A percentile compares a stretch with the other conserved stretches of the same genome.
These are phyloP conservation scores for Botrytis tulipae DNA, from an alignment of 2,329 filamentous ascomycete genomes.

Conservation along the genomic window DNA sequence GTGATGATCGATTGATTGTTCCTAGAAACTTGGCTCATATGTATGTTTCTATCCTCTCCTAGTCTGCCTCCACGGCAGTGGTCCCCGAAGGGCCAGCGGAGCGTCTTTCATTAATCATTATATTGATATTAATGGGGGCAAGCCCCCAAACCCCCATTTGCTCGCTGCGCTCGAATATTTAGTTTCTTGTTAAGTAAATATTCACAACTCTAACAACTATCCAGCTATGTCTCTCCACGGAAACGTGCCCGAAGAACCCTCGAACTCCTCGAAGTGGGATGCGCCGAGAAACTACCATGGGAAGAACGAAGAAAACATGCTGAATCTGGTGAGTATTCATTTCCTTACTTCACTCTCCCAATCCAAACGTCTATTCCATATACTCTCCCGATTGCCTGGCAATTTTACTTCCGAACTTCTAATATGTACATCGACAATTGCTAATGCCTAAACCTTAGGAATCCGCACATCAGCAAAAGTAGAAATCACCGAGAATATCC, in stretches of 20 bases:
- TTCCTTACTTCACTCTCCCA: neutral
- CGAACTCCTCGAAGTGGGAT: constrained; percentile 77
- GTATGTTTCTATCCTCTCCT: constrained; percentile 46
- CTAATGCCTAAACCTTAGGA: neutral
- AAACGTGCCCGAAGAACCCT: constrained; percentile 85
- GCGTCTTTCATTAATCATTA: neutral
- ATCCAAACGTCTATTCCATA: neutral
- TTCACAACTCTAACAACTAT: neutral
- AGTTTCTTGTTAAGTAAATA: neutral
- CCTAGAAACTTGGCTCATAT: constrained; percentile 79
- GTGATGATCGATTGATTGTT: constrained; percentile 79
- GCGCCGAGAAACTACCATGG: constrained; percentile 71
- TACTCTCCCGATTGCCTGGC: accelerated
- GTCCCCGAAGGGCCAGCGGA: constrained; percentile 3
- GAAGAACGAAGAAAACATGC: constrained; percentile 46
- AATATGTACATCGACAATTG: neutral
- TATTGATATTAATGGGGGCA: neutral
- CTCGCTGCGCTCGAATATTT: neutral
- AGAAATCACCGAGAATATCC: constrained; percentile 68
- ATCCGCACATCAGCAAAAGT: constrained; percentile 58
- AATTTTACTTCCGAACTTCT: neutral
- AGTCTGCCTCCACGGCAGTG: constrained; percentile 3
- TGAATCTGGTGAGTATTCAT: constrained; percentile 26
- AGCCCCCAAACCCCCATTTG: constrained; percentile 1
- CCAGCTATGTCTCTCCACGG: constrained; percentile 80